phyloP scores from a whole-genome alignment of 2,329 filamentous ascomycete genomes.

The Talaromyces sp. region DNA sequence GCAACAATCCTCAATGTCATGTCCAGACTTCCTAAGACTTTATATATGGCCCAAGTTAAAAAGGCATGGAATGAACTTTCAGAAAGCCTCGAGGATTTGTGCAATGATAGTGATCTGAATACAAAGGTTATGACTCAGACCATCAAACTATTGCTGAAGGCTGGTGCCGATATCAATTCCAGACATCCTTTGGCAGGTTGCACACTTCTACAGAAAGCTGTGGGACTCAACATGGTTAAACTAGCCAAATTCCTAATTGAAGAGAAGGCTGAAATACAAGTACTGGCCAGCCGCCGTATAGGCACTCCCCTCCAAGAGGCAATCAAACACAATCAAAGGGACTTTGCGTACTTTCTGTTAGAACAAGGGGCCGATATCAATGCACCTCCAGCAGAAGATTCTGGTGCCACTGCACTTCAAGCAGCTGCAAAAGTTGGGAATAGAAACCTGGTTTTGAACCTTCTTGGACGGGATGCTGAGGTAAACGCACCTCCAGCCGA shows the following conservation, averaged over 20 bases:
- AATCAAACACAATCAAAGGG: background rate
- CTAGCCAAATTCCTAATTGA: background rate
- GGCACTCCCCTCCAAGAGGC: constrained; percentile 4
- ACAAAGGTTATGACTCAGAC: too few relatives aligned
- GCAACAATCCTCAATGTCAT: background rate
- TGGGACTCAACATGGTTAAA: rapidly evolving
- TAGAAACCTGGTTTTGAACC: too few relatives aligned
- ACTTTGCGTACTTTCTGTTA: background rate
- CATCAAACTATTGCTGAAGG: background rate
- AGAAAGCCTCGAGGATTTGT: too few relatives aligned
- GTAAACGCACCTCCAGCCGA: constrained; percentile 17
- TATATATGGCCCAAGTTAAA: background rate
- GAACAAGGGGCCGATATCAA: constrained; percentile 19
- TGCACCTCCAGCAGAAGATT: background rate
- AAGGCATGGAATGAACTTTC: background rate
- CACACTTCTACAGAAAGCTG: background rate
- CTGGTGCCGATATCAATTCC: background rate
- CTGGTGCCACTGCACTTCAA: background rate
- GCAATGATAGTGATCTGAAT: too few relatives aligned
- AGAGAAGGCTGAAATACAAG: background rate
- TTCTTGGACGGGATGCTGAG: too few relatives aligned
- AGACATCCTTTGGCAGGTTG: too few relatives aligned
- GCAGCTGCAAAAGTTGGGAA: too few relatives aligned
- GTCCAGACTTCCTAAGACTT: background rate
- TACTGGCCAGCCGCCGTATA: too few relatives aligned